These are phyloP conservation scores for Buddleja alternifolia DNA, from an alignment of 257 asterid genomes.

Conservation along the genomic window DNA sequence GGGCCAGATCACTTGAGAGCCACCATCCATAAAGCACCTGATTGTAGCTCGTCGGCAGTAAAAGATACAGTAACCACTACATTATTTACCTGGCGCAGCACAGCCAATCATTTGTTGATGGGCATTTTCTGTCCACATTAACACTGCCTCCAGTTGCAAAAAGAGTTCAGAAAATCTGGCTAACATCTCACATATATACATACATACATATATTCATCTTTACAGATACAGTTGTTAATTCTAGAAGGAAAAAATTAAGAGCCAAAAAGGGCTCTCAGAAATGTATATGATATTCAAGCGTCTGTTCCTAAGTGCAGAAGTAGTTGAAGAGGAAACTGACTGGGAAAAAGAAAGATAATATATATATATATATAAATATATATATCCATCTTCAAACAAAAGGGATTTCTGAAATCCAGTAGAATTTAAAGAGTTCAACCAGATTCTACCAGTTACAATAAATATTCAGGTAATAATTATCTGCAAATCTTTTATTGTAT, in stretches of 20 bases:
- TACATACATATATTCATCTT: neutral
- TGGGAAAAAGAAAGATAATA: constrained; percentile 63
- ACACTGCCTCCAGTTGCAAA: neutral
- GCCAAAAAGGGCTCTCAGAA: constrained; percentile 46
- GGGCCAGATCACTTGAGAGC: too few relatives aligned
- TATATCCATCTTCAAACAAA: neutral
- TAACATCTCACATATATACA: neutral
- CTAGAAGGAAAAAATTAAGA: constrained; percentile 4
- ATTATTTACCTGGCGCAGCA: too few relatives aligned
- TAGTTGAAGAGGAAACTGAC: constrained; percentile 57
- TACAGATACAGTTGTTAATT: neutral
- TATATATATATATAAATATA: neutral
- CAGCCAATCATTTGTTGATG: constrained; percentile 53
- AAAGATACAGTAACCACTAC: too few relatives aligned
- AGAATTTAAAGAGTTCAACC: neutral
- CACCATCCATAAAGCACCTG: constrained; percentile 25
- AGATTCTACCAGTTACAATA: neutral
- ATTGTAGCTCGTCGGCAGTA: constrained; percentile 22
- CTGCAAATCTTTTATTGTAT: too few relatives aligned
- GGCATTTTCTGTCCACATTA: constrained; percentile 36
- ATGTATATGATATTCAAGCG: constrained; percentile 58
- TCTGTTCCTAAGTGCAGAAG: constrained; percentile 52
- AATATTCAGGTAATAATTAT: neutral
- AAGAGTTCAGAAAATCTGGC: constrained; percentile 26
- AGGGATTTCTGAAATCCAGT: neutral